Evolutionary conservation across 192 early-diverging fungal species (phyloP), one percentile per base, ranked within the genome.

Genomic region (Linnemannia exigua): DNA sequence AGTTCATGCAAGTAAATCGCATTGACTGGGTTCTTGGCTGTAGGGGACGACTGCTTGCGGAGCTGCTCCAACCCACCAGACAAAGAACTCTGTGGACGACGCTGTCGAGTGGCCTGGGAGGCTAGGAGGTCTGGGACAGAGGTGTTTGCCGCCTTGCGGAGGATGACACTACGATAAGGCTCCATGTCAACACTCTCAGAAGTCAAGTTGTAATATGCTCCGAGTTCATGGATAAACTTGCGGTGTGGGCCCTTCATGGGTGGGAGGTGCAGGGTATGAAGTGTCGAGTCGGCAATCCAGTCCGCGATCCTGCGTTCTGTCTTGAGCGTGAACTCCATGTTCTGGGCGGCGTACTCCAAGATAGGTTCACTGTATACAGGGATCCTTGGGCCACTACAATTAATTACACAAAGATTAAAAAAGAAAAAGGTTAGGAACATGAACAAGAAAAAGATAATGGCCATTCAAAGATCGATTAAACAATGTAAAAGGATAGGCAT

Each of bases 151-250:
- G 74, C 89, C 76, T 93, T 92, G 28, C 90, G 88, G 44, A 92
- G 79, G 17, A 90, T 85, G 12, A 97, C 94, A 17, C 93, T 96
- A 22, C 94, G 88, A 35, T 88, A 76, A 0, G 94, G 94, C 79
- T 96, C 93, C 41, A 90, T 89, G 85, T 98, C 97, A 12, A 96
- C 80, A 16, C 95, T 92, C 46, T 94, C 92, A 36, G 92, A 92
- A 0, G 87, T 75, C 46, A 97, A 88, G 68, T 91, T 88, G 87
- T 97, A 98, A 70, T 91, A 89, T 37, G 89, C 86, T 25, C 90
- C 92, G 72, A 97, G 87, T 15, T 90, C 92, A 61, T 94, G 92
- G 51, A 97, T 81, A 74, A 96, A 93, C 52, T 91, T 87, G 48
- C 95, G 94, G 70, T 81, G 87, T n/a, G 84, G 74, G 9, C 79